A percentile compares a stretch with the other conserved stretches of the same genome.
These are phyloP conservation scores for Arachnomyces sp. DNA, from an alignment of 2,329 filamentous ascomycete species.

Conservation along the genomic window DNA sequence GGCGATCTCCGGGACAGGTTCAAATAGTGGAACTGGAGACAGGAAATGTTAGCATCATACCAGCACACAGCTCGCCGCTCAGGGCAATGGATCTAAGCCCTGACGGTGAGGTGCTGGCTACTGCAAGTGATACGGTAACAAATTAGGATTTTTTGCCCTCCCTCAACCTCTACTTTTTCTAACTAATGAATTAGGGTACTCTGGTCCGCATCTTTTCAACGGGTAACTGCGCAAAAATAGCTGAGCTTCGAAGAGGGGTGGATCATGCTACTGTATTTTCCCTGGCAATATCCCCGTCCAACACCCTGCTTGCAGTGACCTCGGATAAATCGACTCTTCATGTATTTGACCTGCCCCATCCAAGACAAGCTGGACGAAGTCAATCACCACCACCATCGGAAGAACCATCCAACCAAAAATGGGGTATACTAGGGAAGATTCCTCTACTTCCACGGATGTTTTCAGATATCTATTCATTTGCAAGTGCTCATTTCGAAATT, in stretches of 20 bases:
- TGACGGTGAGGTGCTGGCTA: constrained; percentile 76
- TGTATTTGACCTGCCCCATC: constrained; percentile 72
- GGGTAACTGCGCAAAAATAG: constrained; percentile 68
- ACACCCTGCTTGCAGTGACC: constrained; percentile 75
- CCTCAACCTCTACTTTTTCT: constrained; percentile 11
- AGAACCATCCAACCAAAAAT: constrained; percentile 60
- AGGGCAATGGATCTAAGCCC: constrained; percentile 71
- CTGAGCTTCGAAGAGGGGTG: constrained; percentile 79
- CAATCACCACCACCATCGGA: constrained; percentile 28
- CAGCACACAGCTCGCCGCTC: constrained; percentile 74
- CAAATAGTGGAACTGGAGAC: constrained; percentile 74
- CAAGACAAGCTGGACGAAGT: constrained; percentile 10
- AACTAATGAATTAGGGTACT: constrained; percentile 56
- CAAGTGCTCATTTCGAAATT: constrained; percentile 72
- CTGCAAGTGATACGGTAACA: constrained; percentile 70
- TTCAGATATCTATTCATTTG: constrained; percentile 81
- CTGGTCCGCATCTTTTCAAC: constrained; percentile 81
- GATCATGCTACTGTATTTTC: constrained; percentile 84
- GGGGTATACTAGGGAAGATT: constrained; percentile 76
- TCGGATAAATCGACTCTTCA: constrained; percentile 96
- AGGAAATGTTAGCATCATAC: constrained; percentile 84
- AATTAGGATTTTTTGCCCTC: neutral
- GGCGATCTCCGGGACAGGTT: constrained; percentile 79
- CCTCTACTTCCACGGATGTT: constrained; percentile 81
- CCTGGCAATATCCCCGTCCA: constrained; percentile 76